Evolutionary conservation across 352 stramenopile species (phyloP).

Genomic region (Pythium graminicola): DNA sequence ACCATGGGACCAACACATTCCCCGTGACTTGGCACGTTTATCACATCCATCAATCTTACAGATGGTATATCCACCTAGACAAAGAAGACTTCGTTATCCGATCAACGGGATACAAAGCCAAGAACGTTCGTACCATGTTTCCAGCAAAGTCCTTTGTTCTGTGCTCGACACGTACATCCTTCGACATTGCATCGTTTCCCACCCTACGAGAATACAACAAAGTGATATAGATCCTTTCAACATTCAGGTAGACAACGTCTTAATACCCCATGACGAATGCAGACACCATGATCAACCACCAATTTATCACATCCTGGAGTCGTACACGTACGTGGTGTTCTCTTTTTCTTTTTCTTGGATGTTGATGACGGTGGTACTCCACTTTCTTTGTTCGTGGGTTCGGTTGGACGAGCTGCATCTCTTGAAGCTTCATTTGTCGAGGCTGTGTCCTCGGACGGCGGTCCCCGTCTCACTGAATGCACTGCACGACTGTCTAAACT

Average conservation of each 20-base stretch:
- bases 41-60: slow-evolving; percentile 28
- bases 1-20: slow-evolving; percentile 23
- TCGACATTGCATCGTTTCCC: slow-evolving; percentile 47
- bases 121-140: slow-evolving; percentile 25
- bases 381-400: too few species aligned
- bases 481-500: too few species aligned
- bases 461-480: too few species aligned
- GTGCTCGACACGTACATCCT: slow-evolving; percentile 42
- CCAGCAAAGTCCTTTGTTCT: slow-evolving; percentile 52
- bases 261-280: slow-evolving; percentile 22
- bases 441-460: too few species aligned
- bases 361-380: too few species aligned
- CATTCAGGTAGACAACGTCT: neutral
- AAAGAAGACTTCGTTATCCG: too few species aligned
- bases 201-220: slow-evolving; percentile 20
- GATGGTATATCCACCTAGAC: slow-evolving; percentile 25
- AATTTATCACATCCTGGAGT: slow-evolving; percentile 44
- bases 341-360: slow-evolving; percentile 38
- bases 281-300: slow-evolving; percentile 43
- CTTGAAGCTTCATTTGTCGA: too few species aligned
- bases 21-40: slow-evolving; percentile 23
- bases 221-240: neutral
- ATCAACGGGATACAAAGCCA: neutral
- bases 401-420: too few species aligned
- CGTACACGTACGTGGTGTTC: slow-evolving; percentile 42